Evolutionary conservation across 1,284 basidiomycete species (phyloP), one percentile per base, ranked within the genome.

Genomic region (Sparassis latifolia): DNA sequence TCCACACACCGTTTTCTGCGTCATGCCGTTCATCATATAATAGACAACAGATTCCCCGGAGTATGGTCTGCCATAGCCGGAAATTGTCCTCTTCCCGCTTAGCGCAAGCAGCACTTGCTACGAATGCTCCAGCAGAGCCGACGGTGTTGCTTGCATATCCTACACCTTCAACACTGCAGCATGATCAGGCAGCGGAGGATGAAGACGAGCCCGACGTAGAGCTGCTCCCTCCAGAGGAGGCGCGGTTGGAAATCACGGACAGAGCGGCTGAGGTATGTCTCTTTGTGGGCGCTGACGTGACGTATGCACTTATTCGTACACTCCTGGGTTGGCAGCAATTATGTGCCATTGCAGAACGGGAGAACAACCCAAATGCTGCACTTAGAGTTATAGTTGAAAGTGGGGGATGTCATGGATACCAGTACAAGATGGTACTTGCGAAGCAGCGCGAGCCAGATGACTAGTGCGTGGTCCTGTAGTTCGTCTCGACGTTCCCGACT

Each of bases 401-500:
- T 3, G 92, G 92, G 12, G 93, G 92, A 37, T 95, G 92, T 61
- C 92, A 96, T 60, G 92, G 92, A 33, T 95, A 95, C 62, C 90
- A 95, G 62, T 95, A 95, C 70, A 92, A 90, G 65, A 80, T 96
- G 75, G 82, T 85, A 52, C 75, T 95, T 1, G 83, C 86, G 2
- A 77, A 74, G 43, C 65, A 69, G 29, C 75, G 75, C 5, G 69
- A 75, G 47, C 69, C 72, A 4, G 88, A 90, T 54, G 92, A 95
- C 69, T 94, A 93, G 92, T 92, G 64, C 63, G 86, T 70, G 5
- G 35, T 37, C 7, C 35, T 37, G 35, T 12, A 6, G 20, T 20
- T 20, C 20, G 20, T 20, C 20, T 20, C 20, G 20, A 20, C 20
- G 20, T 20, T 20, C 20, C 20, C 20, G 20, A 20, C 20, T 20